Evolutionary conservation across 345 rosid species (phyloP), one percentile per base, ranked within the genome.

Genomic region (Psidium friedrichsthalianum): DNA sequence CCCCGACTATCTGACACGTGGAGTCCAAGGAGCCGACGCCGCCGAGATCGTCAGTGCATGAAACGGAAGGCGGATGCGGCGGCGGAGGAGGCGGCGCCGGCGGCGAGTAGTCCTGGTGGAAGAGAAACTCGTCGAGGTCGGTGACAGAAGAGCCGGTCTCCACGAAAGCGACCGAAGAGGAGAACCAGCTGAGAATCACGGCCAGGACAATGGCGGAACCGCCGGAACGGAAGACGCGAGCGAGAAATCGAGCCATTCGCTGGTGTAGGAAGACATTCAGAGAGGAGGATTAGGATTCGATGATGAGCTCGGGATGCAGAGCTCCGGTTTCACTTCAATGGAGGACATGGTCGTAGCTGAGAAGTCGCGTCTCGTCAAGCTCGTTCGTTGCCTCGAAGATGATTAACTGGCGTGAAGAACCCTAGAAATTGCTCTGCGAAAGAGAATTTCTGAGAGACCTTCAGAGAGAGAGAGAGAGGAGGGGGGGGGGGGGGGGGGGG

Each of bases 61-160:
- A 96, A 5, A 93, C 95, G 16, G 99, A 93, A 21, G 99, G 99
- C 47, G 96, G 92, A 83, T 93, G 99, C 42, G 99, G 99, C 6
- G 98, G 99, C 29, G 99, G 99, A 0, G 99, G 99, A 1, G 99
- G 99, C 9, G 99, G 99, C 36, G 99, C 90, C 12, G 99, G 99
- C 2, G 99, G 99, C 0, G 99, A 93, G 92, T 97, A 97, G 87
- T 97, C 99, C 90, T 95, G 98, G 84, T 94, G 96, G 86, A 90
- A 94, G 81, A 93, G 85, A 84, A 87, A 87, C 21, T 91, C 85
- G 89, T 90, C 95, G 64, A 87, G 89, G 89, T 91, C 93, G 74
- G 88, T 83, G 86, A 82, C 78, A 57, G 92, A 90, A 49, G 92
- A 91, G 84, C 87, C 91, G 53, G 87, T 58, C 82, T 56, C 86